Base-by-base conservation (phyloP, 2,329 filamentous ascomycete genomes). In the Diplodia sapinea region DNA sequence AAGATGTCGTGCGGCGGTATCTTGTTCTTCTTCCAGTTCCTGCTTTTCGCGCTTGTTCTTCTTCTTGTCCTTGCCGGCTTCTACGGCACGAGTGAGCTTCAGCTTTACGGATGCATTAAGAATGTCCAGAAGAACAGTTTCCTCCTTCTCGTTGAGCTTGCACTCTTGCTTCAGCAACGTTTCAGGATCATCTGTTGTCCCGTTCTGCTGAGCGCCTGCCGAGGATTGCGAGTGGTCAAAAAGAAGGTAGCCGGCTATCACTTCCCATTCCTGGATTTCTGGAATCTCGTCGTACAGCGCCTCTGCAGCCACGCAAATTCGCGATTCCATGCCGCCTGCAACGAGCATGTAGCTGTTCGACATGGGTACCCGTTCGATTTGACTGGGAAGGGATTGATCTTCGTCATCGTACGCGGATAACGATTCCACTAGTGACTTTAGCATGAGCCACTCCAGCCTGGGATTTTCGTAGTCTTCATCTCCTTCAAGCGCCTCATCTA, bases 361-460 rank as follows among this genome's bases (percentile, higher is more conserved):
- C 67, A 70, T 72, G 73, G 73, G 72, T 51, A 79, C 78, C 23
- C 79, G 76, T 65, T 83, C 81, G 29, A 84, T 80, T 67, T 84
- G 80, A 66, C 76, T 81, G 3, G 82, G 81, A 40, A 88, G 81
- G 36, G 87, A 85, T 49, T 87, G 85, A 15, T 84, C 82, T 72
- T 92, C 89, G 6, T 86, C 83, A 75, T 97, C 93, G 74, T 97
- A 98, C 11, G 88, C 87, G 38, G 91, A 86, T 31, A 99, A 84
- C 12, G 91, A 90, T 77, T 97, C 93, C 2, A 91, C 92, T 15
- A 99, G 84, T 71, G 91, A 94, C 80, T 98, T 99, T 75, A 96
- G 88, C 75, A 92, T 93, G 73, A 98, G 87, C 95, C 95, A 99
- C 70, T 91, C 90, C 55, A 88, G 84, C 69, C 91, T 89, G 2